A percentile compares a stretch with the other conserved stretches of the same genome.
These are phyloP conservation scores for Pharus latifolius DNA, from an alignment of 176 grass and related monocot species.

Conservation along the genomic window DNA sequence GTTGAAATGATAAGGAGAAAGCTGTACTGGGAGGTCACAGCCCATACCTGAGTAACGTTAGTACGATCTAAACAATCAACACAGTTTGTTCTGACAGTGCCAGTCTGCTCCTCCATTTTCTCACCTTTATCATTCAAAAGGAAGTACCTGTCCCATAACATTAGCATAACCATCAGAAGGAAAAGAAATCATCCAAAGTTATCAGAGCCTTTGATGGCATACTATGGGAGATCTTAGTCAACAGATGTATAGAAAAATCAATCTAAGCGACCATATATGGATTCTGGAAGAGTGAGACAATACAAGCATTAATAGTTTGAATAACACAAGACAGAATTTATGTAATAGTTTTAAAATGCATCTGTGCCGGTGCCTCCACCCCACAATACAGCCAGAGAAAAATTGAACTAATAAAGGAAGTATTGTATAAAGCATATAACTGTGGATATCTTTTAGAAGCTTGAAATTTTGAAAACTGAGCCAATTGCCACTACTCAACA, in stretches of 20 bases:
- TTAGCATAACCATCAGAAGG: slow-evolving; percentile 13
- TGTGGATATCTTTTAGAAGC: no score
- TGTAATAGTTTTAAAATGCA: not conserved
- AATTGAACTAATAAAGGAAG: no score
- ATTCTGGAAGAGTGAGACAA: not conserved
- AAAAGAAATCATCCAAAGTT: not conserved
- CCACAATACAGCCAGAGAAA: no score
- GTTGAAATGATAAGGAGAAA: not conserved
- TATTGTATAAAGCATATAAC: no score
- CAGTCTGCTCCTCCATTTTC: slow-evolving; percentile 67
- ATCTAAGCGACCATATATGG: no score
- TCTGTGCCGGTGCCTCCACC: not conserved
- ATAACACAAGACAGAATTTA: not conserved
- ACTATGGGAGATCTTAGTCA: not conserved
- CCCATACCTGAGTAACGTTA: slow-evolving; percentile 92
- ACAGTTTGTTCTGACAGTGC: slow-evolving; percentile 86
- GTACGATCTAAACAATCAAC: slow-evolving; percentile 97
- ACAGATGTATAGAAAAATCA: not conserved
- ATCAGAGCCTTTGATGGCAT: not conserved
- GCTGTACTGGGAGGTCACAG: not conserved
- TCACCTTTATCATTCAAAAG: slow-evolving; percentile 65
- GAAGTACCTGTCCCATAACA: slow-evolving; percentile 62
- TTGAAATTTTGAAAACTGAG: not conserved
- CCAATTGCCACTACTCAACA: not conserved
- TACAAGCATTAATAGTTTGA: not conserved